These are phyloP conservation scores for Vaucheria bursata DNA, from an alignment of 352 stramenopile genomes.

Conservation along the genomic window DNA sequence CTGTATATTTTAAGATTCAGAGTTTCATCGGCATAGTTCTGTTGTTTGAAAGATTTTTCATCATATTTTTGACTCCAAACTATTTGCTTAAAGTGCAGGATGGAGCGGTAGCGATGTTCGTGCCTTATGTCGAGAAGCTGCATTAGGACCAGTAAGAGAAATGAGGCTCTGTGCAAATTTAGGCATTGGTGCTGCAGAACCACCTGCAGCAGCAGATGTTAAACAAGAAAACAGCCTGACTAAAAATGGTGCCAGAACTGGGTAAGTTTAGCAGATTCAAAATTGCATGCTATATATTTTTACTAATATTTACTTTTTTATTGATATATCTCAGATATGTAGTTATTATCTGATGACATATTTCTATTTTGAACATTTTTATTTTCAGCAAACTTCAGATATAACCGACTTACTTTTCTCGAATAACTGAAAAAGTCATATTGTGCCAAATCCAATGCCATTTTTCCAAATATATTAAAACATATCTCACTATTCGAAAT, in stretches of 20 bases:
- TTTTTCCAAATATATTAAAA: too few species aligned
- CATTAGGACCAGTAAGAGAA: background rate
- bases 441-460: background rate
- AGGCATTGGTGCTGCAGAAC: background rate
- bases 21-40: too few species aligned
- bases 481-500: background rate
- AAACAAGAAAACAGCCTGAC: background rate
- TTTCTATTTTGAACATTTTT: background rate
- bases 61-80: too few species aligned
- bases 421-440: background rate
- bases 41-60: too few species aligned
- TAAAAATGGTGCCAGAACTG: background rate
- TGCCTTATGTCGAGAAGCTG: background rate
- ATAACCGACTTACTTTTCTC: background rate
- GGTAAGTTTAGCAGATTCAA: background rate
- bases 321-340: background rate
- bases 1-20: too few species aligned
- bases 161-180: background rate
- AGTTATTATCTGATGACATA: background rate
- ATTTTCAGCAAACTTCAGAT: background rate
- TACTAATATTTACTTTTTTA: background rate
- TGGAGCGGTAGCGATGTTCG: constrained; percentile 33
- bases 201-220: background rate
- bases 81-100: constrained; percentile 21
- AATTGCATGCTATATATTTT: background rate